Percentiles rank a stretch among this genome's conserved stretches.
Evolutionary conservation across 2,329 filamentous ascomycete genomes (phyloP).

Genomic region (Trichoderma koningiopsis): DNA sequence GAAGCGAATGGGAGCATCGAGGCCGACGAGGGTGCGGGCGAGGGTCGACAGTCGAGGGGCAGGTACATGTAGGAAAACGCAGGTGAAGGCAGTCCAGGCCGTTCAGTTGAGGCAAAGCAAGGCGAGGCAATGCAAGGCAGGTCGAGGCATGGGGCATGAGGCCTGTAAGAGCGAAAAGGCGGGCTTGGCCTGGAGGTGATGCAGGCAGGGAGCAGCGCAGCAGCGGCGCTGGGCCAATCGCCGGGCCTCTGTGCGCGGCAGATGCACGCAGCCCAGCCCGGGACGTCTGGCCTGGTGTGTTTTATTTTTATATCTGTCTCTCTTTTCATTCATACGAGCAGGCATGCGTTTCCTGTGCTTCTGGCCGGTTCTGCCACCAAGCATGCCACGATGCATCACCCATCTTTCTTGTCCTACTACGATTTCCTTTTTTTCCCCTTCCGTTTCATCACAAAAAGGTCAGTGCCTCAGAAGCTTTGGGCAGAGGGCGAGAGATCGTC

Average conservation of each 20-base stretch:
- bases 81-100: background rate
- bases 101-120: background rate
- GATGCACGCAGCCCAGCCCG: background rate
- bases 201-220: conserved; percentile 5
- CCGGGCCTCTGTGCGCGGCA: background rate
- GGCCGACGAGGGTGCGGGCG: background rate
- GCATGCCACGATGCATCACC: background rate
- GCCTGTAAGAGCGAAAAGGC: conserved; percentile 18
- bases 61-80: background rate
- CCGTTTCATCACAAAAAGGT: too few species aligned
- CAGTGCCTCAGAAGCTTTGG: background rate
- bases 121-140: background rate
- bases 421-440: background rate
- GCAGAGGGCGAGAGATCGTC: conserved; percentile 17
- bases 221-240: conserved; percentile 16
- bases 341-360: background rate
- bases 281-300: background rate
- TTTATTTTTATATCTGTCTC: background rate
- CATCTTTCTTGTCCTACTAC: too few species aligned
- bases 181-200: conserved; percentile 1
- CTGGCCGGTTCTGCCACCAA: background rate
- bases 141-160: background rate
- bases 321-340: background rate
- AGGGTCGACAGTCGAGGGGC: background rate
- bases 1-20: background rate